Base-by-base conservation (phyloP, 2,329 filamentous ascomycete genomes). In the Fusarium sp. region DNA sequence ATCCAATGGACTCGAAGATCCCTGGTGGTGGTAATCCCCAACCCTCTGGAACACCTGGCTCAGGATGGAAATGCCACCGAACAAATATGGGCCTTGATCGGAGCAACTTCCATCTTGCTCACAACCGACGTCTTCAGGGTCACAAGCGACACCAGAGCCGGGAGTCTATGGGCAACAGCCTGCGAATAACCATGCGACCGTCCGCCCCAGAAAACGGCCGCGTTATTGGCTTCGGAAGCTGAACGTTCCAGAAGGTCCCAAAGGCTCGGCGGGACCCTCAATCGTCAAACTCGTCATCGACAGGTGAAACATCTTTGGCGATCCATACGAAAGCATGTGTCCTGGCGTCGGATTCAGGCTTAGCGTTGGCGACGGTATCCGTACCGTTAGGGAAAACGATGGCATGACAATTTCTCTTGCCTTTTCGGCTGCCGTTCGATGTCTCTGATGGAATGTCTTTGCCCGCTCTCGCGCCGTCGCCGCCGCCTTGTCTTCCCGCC, bases 181-280 rank as follows among this genome's bases (percentile, higher is more conserved):
- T 42, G 59, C 34, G 58, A 70, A 60, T 38, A 62, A 63, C 69
- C 59, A 69, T 74, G 67, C 40, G 35, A 66, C 64, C 10, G 45
- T 37, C 52, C 47, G 71, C 66, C 69, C 68, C 73, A 63, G 66
- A 70, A 70, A 62, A 64, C 62, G 58, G 54, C 75, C 64, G 64
- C 62, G 65, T 61, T 65, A 66, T 63, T 66, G 68, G 68, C 69
- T 45, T 75, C 73, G 69, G 66, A 72, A 64, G 60, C 60, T 75
- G 54, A 47, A 71, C 52, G 66, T 79, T 79, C 77, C 77, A 79
- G 77, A 79, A 78, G 70, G 69, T 69, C 74, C 70, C 72, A 64
- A 70, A 66, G 35, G 38, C 59, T 67, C 58, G 62, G 67, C 66
- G 62, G 62, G 71, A 38, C 54, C 62, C 52, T 65, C 61, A 66